phyloP scores from a whole-genome alignment of 106 monocot species.

The Hemerocallis citrina region DNA sequence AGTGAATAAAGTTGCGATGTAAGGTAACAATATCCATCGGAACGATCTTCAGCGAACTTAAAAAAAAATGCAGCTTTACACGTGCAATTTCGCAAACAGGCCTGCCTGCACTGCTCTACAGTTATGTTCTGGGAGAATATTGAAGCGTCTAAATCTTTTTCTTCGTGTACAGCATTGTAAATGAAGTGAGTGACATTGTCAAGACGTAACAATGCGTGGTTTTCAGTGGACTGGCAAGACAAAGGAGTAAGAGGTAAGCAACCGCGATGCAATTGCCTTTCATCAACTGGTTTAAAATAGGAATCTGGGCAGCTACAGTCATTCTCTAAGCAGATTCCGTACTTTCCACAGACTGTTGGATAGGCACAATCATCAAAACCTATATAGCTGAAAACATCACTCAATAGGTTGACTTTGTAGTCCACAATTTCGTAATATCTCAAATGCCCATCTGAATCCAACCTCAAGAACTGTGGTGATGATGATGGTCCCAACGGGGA shows the following conservation, averaged over 20 bases:
- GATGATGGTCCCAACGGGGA: background rate
- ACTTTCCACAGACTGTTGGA: conserved; percentile 22
- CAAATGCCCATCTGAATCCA: conserved; percentile 12
- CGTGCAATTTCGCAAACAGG: conserved; percentile 38
- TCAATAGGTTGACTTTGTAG: background rate
- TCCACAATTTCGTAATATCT: background rate
- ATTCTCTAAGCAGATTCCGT: conserved; percentile 41
- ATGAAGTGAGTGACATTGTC: conserved; percentile 29
- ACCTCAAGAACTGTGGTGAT: background rate
- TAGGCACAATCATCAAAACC: conserved; percentile 10
- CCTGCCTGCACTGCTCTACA: conserved; percentile 25
- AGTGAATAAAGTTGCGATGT: conserved; percentile 28
- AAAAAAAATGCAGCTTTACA: conserved; percentile 40
- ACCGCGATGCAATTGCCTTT: conserved; percentile 17
- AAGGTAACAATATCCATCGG: conserved; percentile 29
- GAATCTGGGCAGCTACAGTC: conserved; percentile 35
- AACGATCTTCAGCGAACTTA: conserved; percentile 14
- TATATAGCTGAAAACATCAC: background rate
- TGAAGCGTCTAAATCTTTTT: background rate
- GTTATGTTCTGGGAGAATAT: background rate
- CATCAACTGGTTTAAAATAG: conserved; percentile 19
- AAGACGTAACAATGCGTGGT: conserved; percentile 17
- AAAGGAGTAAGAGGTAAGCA: conserved; percentile 28
- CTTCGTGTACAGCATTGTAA: no score
- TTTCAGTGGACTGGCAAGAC: conserved; percentile 21